Evolutionary conservation across 1,284 basidiomycete genomes (phyloP), one percentile per base, ranked within the genome.

Genomic region (Lentinus polychrous): DNA sequence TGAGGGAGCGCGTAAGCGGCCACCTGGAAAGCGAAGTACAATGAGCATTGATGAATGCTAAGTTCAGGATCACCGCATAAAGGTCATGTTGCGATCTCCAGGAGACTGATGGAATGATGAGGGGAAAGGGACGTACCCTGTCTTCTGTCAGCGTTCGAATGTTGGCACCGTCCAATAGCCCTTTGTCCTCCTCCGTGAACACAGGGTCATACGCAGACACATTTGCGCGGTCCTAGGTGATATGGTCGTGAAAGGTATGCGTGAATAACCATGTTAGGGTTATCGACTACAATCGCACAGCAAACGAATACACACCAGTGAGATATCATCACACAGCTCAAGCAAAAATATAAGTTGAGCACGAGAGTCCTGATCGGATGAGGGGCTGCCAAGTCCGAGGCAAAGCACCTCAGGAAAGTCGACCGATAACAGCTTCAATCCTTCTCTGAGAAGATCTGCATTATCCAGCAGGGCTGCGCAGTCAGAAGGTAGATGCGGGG

Each of bases 351-450:
- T 81, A 27, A 88, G 76, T 55, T 88, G 85, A 23, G 75, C 75
- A 49, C 81, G 75, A 37, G 85, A 74, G 52, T 78, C 77, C 45
- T 68, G 67, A 46, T 82, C 86, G 42, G 66, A 60, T 7, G 71
- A 67, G 10, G 85, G 85, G 62, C 81, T 84, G 49, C 85, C 85
- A 33, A 88, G 68, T 17, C 85, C 85, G 14, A 88, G 73, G 63
- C 86, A 88, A 43, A 87, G 63, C 36, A 72, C 60, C 23, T 52
- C 57, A 53, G 52, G 49, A 51, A 61, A 53, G 47, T 55, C 24
- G 49, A 54, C 41, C 49, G 50, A 42, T 48, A 51, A 46, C n/a
- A 50, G 52, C n/a, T 50, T 43, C 23, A 75, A 54, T 20, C 65
- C 61, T 44, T 65, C 62, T 39, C 61, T 63, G 38, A 75, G 49